A percentile compares a stretch with the other conserved stretches of the same genome.
Conservation (phyloP, 805 yeast species). For the Candida xyloterini region DNA sequence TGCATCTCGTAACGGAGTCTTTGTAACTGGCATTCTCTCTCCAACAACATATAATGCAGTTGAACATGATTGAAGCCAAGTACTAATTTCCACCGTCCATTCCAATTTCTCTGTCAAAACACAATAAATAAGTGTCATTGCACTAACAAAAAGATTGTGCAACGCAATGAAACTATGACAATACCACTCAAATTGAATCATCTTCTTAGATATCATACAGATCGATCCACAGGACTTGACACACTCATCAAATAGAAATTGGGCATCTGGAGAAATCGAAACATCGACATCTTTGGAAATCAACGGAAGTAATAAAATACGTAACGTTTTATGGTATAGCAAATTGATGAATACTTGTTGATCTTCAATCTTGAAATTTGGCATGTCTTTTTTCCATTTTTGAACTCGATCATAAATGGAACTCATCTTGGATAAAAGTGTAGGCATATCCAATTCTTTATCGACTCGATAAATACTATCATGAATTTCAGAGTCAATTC, state of each 20-base stretch:
- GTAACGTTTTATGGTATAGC: constrained; percentile 20
- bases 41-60: constrained; percentile 24
- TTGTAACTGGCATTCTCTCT: constrained; percentile 26
- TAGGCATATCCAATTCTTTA: constrained; percentile 8
- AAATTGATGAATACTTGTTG: constrained; percentile 14
- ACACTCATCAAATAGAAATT: constrained; percentile 20
- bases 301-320: constrained; percentile 20
- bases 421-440: constrained; percentile 13
- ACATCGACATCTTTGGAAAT: constrained; percentile 13
- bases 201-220: constrained; percentile 21
- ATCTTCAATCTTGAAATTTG: constrained; percentile 16
- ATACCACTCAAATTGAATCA: constrained; percentile 23
- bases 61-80: constrained; percentile 24
- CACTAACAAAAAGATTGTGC: constrained; percentile 23
- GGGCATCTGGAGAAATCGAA: constrained; percentile 8
- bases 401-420: constrained; percentile 11
- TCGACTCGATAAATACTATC: constrained; percentile 22
- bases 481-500: constrained; percentile 22
- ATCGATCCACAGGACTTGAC: constrained; percentile 23
- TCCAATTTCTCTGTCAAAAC: constrained; percentile 19
- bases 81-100: constrained; percentile 24
- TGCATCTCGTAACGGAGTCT: constrained; percentile 19
- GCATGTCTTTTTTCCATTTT: constrained; percentile 18
- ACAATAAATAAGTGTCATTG: constrained; percentile 25
- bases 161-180: constrained; percentile 24